phyloP scores from a whole-genome alignment of 2,329 filamentous ascomycete genomes.

The Alternaria incomplexa region DNA sequence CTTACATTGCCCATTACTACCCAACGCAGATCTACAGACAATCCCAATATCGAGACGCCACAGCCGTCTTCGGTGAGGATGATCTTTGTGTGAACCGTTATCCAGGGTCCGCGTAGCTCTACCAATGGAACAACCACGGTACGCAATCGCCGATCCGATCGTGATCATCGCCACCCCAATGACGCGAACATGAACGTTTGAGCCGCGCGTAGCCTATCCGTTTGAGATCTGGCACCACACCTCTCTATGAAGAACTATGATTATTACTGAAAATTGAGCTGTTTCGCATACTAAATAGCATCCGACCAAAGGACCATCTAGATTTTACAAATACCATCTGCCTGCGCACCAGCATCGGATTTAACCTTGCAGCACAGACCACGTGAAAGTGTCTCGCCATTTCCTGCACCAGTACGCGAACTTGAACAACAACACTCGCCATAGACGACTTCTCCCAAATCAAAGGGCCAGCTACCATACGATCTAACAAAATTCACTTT shows the following conservation, averaged over 20 bases:
- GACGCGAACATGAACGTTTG: background rate
- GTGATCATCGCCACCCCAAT: background rate
- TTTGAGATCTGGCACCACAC: background rate
- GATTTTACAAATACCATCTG: background rate
- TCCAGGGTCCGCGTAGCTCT: background rate
- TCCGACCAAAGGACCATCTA: background rate
- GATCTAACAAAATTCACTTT: background rate
- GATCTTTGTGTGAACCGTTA: background rate
- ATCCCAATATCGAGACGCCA: conserved; percentile 1
- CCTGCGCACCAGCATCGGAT: background rate
- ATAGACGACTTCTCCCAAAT: background rate
- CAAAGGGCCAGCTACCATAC: background rate
- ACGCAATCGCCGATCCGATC: background rate
- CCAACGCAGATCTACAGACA: conserved; percentile 3
- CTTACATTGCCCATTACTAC: conserved; percentile 4
- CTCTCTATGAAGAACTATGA: background rate
- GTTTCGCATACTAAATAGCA: background rate
- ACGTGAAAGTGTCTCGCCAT: background rate
- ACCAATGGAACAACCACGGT: background rate
- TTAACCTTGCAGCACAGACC: background rate
- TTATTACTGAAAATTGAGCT: background rate
- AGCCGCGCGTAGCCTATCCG: background rate
- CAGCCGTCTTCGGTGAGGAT: background rate
- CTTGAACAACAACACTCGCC: background rate
- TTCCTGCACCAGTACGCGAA: background rate